Evolutionary conservation across 23 red algal genomes (phyloP).

Genomic region (Gracilaria domingensis): DNA sequence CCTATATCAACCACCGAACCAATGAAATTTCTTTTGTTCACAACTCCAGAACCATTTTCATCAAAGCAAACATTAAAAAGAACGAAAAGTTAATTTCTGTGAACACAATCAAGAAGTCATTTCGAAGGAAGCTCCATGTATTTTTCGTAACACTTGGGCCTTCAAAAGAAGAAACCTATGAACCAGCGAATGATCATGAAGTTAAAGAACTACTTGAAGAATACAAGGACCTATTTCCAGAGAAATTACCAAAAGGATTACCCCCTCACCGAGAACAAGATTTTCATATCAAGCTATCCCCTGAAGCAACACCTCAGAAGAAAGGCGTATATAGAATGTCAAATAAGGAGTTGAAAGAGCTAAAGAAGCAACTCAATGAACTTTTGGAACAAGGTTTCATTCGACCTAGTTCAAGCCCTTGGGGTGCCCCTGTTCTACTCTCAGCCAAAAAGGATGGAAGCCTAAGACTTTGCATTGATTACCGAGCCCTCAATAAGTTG

Average conservation of each 20-base stretch:
- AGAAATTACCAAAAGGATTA: slow-evolving; percentile 32
- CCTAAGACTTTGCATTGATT: slow-evolving; percentile 14
- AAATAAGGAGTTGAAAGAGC: no score
- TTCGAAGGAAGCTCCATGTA: no score
- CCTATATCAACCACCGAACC: slow-evolving; percentile 14
- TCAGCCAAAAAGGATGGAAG: slow-evolving; percentile 32
- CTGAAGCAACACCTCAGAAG: slow-evolving; percentile 17
- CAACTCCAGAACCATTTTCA: background rate
- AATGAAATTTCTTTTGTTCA: background rate
- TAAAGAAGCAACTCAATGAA: no score
- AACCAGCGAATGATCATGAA: background rate
- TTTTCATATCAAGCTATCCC: slow-evolving; percentile 4
- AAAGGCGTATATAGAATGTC: slow-evolving; percentile 24
- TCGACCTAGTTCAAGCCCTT: slow-evolving; percentile 23
- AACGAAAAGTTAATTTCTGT: slow-evolving; percentile 1
- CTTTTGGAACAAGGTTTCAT: slow-evolving; percentile 21
- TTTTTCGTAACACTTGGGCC: no score
- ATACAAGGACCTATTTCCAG: slow-evolving; percentile 23
- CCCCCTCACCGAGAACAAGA: slow-evolving; percentile 27
- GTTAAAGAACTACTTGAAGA: background rate
- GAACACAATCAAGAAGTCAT: no score
- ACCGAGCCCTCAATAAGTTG: background rate
- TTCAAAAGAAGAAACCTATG: background rate
- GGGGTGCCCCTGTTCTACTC: slow-evolving; percentile 36
- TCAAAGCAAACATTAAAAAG: background rate